These are phyloP conservation scores for Diospyros lotus DNA, from an alignment of 148 eudicot species.

Conservation along the genomic window DNA sequence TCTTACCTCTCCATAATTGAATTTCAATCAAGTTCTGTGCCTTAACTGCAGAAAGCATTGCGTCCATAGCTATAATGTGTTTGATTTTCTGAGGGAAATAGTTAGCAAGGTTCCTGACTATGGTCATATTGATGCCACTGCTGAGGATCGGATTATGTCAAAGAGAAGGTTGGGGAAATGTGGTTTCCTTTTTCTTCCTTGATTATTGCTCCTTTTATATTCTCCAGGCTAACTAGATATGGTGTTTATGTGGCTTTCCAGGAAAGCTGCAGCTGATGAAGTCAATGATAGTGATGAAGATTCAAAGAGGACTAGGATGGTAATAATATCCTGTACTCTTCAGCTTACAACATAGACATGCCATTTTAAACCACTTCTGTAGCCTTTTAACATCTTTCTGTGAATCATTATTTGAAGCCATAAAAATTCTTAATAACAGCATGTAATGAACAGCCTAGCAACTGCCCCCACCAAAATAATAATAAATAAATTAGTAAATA, in stretches of 20 bases:
- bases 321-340: slow-evolving; percentile 25
- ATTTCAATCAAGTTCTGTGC: not conserved
- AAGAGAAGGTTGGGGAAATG: slow-evolving; percentile 62
- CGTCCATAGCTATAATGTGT: slow-evolving; percentile 83
- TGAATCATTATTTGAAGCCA: not conserved
- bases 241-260: slow-evolving; percentile 22
- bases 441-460: too few relatives aligned
- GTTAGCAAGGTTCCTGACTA: slow-evolving; percentile 96
- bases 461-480: too few relatives aligned
- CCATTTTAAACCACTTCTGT: too few relatives aligned
- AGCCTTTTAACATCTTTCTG: not conserved
- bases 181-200: not conserved
- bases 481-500: too few relatives aligned
- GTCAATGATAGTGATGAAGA: slow-evolving; percentile 84
- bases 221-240: not conserved
- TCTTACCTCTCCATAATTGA: not conserved
- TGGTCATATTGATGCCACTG: slow-evolving; percentile 62
- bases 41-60: slow-evolving; percentile 32
- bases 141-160: slow-evolving; percentile 50
- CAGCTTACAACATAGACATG: not conserved
- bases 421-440: not conserved
- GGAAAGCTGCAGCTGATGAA: slow-evolving; percentile 67
- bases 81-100: slow-evolving; percentile 88
- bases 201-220: not conserved
- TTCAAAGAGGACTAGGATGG: slow-evolving; percentile 66